Percentiles rank a stretch among this genome's conserved stretches.
phyloP scores from a whole-genome alignment of 768 basidiomycete species.

The Gymnopilus junonius region DNA sequence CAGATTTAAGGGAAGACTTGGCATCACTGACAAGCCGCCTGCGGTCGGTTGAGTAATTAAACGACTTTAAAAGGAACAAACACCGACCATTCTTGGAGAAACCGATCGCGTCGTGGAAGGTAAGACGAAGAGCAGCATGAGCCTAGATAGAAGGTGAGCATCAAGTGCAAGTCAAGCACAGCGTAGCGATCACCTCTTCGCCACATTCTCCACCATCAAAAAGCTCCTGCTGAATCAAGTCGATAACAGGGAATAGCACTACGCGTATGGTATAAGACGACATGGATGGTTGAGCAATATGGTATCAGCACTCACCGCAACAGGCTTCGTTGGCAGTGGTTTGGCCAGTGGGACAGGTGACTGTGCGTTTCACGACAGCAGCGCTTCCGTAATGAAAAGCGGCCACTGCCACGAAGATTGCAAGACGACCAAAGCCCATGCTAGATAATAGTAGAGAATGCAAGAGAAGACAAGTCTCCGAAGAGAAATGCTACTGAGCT shows the following conservation, averaged over 20 bases:
- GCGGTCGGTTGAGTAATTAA: neutral
- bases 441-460: neutral
- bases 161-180: no score
- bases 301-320: neutral
- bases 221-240: neutral
- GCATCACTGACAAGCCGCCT: neutral
- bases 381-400: neutral
- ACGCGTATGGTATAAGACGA: neutral
- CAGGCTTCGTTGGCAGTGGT: slow-evolving; percentile 1
- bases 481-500: neutral
- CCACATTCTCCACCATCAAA: neutral
- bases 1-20: neutral
- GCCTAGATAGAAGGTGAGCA: no score
- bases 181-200: no score
- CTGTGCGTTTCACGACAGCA: neutral
- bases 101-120: slow-evolving; percentile 4
- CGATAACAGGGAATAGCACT: neutral
- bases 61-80: neutral
- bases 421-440: neutral
- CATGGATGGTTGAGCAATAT: neutral
- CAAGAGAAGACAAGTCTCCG: neutral
- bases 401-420: neutral
- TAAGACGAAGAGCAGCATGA: neutral
- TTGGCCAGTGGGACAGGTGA: neutral
- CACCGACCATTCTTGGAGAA: neutral